Base-by-base conservation (phyloP, 1,139 yeast species). In the Diutina sp. region DNA sequence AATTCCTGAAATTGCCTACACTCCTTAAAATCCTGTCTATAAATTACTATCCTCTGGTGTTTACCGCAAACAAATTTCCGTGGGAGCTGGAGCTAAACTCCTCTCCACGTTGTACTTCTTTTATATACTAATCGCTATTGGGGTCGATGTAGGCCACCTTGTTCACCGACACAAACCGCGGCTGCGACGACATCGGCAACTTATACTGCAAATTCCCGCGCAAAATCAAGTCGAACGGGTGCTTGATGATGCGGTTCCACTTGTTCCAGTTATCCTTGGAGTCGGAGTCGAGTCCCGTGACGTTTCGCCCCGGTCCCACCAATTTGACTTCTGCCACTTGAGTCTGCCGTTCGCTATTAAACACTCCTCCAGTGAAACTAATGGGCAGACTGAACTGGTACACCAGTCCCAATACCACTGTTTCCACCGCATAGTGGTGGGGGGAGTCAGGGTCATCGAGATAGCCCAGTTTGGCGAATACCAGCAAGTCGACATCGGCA, bases 181-280 rank as follows among this genome's bases (percentile, higher is more conserved):
- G 28, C 52, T 73, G 72, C 18, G 75, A 75, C 54, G 82, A 77
- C 61, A 91, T 75, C 1, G 95, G 93, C 55, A 91, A 73, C 57
- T 79, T 81, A 68, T 93, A 91, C 67, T 82, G 83, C 67, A 91
- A 76, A 25, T 85, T 84, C 0, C 99, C 99, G 54, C 96, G 76
- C 1, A 91, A 76, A 32, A 90, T 87, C 63, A 91, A 73, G 60
- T 90, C 97, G 68, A 91, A 91, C 12, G 97, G 96, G 65, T 89
- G 83, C 61, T 83, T 81, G 29, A 87, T 83, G 21, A 93, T 82
- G 25, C 77, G 73, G 57, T 82, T 80, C 99, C 99, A 91, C 65
- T 83, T 82, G 65, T 72, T 76, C 58, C 77, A 78, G 59, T 77
- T 76, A 60, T 76, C 80, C 6, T 35, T n/a, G 9, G 8, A 16